Evolutionary conservation across 139 green algal genomes (phyloP), one percentile per base, ranked within the genome.

Genomic region (Chlorella sp.): DNA sequence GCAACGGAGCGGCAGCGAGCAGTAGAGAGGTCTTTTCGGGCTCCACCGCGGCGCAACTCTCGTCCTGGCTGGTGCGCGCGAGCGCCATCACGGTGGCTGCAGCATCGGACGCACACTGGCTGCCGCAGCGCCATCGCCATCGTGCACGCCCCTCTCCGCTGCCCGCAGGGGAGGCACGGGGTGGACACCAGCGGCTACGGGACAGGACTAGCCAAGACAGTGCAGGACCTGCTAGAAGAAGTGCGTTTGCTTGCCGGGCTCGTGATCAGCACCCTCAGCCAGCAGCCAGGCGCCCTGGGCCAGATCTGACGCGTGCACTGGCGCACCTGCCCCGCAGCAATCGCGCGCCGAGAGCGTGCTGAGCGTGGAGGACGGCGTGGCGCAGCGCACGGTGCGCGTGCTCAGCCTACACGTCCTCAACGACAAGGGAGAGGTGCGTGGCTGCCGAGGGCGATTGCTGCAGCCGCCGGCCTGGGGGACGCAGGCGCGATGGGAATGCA

Each of bases 141-240:
- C n/a, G n/a, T n/a, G n/a, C n/a, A n/a, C n/a, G n/a, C n/a, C n/a
- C n/a, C n/a, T n/a, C n/a, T n/a, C n/a, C n/a, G 42, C 42, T 55
- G 42, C 17, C 10, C 17, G 42, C 17, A 55, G 42, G 42, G 17
- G 17, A 10, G 17, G 17, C 42, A 55, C 42, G 42, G 42, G 10
- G 42, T 55, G 10, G 42, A 55, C 17, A 55, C 42, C 17, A 55
- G 42, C 10, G 10, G 42, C 42, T 55, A 55, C 17, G 42, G 42
- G 10, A 10, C 17, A 17, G 42, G 42, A 10, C 42, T 55, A 24
- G 73, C 73, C 0, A 78, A 78, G 35, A 68, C 49, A 3, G 65
- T 78, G 0, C 27, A 73, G 30, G 73, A 78, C 26, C 35, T 78
- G n/a, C 67, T 73, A 20, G 73, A 78, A 24, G 73, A 78, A 64